phyloP scores from a whole-genome alignment of 176 grass and related monocot genomes.

The Triticum turgidum region DNA sequence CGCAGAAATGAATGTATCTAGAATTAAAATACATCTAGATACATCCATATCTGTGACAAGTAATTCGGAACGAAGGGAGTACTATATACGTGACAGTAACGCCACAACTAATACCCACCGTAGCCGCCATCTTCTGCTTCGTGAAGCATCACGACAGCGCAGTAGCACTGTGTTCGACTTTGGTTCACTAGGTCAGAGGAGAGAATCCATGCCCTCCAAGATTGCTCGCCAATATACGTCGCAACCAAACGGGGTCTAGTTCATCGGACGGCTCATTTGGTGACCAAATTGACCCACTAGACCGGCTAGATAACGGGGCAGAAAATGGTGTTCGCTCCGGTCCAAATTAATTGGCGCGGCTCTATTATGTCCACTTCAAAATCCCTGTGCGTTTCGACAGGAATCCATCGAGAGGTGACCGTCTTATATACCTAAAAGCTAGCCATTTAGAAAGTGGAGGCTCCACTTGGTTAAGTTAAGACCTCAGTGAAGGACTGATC shows the following conservation, averaged over 20 bases:
- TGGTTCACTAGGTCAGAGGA: background rate
- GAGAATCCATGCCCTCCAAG: background rate
- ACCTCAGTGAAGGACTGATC: background rate
- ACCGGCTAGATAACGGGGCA: background rate
- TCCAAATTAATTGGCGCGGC: no score
- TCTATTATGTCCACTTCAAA: background rate
- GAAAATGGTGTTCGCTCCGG: background rate
- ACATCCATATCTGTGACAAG: no score
- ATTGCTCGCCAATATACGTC: background rate
- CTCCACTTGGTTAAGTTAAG: background rate
- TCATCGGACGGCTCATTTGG: background rate
- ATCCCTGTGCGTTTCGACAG: background rate
- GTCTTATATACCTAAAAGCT: background rate
- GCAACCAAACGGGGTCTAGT: background rate
- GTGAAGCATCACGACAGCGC: background rate
- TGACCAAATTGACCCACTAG: background rate
- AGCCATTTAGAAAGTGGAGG: background rate
- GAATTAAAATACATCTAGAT: no score
- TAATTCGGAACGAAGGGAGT: no score
- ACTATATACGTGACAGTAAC: constrained; percentile 16
- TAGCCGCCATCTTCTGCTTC: background rate
- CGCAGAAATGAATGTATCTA: no score
- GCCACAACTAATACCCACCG: background rate
- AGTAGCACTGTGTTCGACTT: background rate
- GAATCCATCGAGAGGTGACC: background rate